These are phyloP conservation scores for Daphne laureola DNA, from an alignment of 441 rosid species.

Conservation along the genomic window DNA sequence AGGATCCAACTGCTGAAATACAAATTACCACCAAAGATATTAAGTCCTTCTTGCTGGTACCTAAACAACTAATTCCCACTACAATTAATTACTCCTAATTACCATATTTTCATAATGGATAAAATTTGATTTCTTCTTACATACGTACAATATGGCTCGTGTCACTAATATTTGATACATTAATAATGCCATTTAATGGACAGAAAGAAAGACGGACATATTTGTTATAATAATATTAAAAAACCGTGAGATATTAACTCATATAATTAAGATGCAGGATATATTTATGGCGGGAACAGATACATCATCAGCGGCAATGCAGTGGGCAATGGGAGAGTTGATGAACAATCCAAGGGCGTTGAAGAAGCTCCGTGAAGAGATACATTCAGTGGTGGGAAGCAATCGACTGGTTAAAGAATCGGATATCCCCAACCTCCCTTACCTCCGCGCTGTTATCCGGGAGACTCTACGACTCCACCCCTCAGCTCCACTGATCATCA, in stretches of 20 bases:
- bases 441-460: slow-evolving; percentile 21
- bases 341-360: slow-evolving; percentile 27
- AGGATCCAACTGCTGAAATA: slow-evolving; percentile 37
- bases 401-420: slow-evolving; percentile 23
- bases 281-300: slow-evolving; percentile 49
- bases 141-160: too few relatives aligned
- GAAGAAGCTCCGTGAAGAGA: slow-evolving; percentile 30
- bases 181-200: too few relatives aligned
- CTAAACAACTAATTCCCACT: too few relatives aligned
- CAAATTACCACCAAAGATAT: slow-evolving; percentile 41
- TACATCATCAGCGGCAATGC: slow-evolving; percentile 40
- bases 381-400: slow-evolving; percentile 17
- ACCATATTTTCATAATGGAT: too few relatives aligned
- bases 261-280: slow-evolving; percentile 26
- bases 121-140: too few relatives aligned
- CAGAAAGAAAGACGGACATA: too few relatives aligned
- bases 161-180: too few relatives aligned
- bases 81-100: too few relatives aligned
- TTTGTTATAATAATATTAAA: too few relatives aligned
- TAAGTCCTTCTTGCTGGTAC: slow-evolving; percentile 49
- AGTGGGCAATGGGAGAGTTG: slow-evolving; percentile 55
- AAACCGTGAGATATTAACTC: too few relatives aligned
- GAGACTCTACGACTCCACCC: slow-evolving; percentile 32
- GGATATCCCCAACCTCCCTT: slow-evolving; percentile 27
- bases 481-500: slow-evolving; percentile 23